Evolutionary conservation across 345 rosid genomes (phyloP).

Genomic region (Eucalyptus globulus): DNA sequence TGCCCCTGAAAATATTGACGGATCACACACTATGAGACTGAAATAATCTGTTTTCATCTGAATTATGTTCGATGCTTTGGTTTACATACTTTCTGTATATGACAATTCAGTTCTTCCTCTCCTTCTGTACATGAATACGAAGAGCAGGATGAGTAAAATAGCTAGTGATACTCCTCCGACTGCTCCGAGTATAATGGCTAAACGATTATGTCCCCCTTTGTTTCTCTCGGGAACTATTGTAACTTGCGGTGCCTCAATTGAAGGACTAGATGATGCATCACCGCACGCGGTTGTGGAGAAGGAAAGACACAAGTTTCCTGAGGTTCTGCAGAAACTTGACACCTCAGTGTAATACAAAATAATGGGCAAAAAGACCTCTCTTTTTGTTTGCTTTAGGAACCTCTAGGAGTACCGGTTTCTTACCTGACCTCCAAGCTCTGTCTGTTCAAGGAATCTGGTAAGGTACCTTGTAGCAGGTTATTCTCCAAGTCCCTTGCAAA

Average conservation of each 20-base stretch:
- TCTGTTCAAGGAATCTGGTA: slow-evolving; percentile 63
- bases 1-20: slow-evolving; percentile 15
- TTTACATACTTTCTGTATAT: slow-evolving; percentile 32
- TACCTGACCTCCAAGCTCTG: slow-evolving; percentile 70
- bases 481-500: slow-evolving; percentile 64
- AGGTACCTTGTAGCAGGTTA: slow-evolving; percentile 61
- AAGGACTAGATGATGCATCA: slow-evolving; percentile 47
- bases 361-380: not conserved
- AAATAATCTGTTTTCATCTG: not conserved
- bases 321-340: slow-evolving; percentile 32
- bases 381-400: not conserved
- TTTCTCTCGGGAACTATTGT: slow-evolving; percentile 40
- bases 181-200: slow-evolving; percentile 44
- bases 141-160: slow-evolving; percentile 19
- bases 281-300: slow-evolving; percentile 51
- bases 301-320: slow-evolving; percentile 73
- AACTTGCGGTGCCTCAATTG: slow-evolving; percentile 72
- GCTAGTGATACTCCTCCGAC: slow-evolving; percentile 48
- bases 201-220: slow-evolving; percentile 15
- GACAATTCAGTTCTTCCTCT: slow-evolving; percentile 27
- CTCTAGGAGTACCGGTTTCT: not conserved
- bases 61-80: not conserved
- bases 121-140: slow-evolving; percentile 20
- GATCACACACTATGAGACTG: not conserved
- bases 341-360: not conserved